These are phyloP conservation scores for Phytophthora foliorum DNA, from an alignment of 352 stramenopile species.

Conservation along the genomic window DNA sequence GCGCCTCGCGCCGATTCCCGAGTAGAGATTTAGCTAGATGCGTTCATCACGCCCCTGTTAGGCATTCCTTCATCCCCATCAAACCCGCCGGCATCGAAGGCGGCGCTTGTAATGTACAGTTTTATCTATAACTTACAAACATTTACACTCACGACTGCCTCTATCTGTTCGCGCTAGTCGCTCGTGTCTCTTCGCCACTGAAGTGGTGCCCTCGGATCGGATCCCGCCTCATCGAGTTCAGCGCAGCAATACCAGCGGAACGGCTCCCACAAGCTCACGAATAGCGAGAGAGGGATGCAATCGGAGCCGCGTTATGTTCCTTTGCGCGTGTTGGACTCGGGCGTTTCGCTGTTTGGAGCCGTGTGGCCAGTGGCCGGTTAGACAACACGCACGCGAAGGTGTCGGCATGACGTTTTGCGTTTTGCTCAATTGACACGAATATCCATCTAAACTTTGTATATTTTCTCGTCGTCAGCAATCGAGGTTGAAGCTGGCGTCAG, in stretches of 20 bases:
- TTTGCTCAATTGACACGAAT: background rate
- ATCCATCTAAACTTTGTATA: slow-evolving; percentile 3
- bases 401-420: background rate
- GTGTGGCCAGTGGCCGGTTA: too few species aligned
- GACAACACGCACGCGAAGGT: background rate
- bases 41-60: too few species aligned
- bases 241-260: too few species aligned
- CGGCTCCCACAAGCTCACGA: background rate
- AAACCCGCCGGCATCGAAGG: slow-evolving; percentile 31
- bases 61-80: slow-evolving; percentile 13
- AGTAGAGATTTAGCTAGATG: slow-evolving; percentile 44
- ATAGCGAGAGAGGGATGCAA: slow-evolving; percentile 4
- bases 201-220: slow-evolving; percentile 1
- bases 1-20: slow-evolving; percentile 53
- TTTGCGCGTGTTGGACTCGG: background rate
- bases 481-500: slow-evolving; percentile 8
- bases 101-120: slow-evolving; percentile 36
- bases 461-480: slow-evolving; percentile 1
- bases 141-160: slow-evolving; percentile 10
- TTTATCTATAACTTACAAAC: slow-evolving; percentile 50
- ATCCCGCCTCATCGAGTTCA: too few species aligned
- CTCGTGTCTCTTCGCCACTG: background rate
- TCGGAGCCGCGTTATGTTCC: background rate
- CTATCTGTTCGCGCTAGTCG: background rate
- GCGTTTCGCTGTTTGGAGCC: slow-evolving; percentile 2